Conservation (phyloP, 306 rosid species). For the Vigna angularis region DNA sequence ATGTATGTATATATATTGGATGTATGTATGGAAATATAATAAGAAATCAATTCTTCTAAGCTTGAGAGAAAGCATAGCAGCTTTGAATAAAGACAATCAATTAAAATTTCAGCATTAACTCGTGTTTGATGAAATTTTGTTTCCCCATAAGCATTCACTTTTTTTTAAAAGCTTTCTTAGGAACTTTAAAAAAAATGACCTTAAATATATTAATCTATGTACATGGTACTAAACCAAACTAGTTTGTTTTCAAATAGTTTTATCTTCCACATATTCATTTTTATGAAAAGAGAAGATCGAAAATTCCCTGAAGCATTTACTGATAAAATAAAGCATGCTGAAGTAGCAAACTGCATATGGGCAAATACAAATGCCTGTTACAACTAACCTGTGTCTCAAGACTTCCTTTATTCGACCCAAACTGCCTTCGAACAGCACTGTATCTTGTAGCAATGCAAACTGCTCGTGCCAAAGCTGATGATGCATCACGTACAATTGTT, state of each 20-base stretch:
- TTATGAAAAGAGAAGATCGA: not conserved
- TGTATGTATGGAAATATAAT: too few species aligned
- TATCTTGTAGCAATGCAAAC: constrained; percentile 98
- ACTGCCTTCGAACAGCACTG: constrained; percentile 96
- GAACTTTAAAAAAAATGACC: not conserved
- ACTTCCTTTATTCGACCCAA: constrained; percentile 73
- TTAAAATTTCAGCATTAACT: constrained; percentile 10
- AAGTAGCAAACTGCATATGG: not conserved
- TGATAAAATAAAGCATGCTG: constrained; percentile 38
- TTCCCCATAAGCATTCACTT: not conserved
- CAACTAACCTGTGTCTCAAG: constrained; percentile 81
- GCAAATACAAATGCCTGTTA: constrained; percentile 24
- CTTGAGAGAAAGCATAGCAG: not conserved
- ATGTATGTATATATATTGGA: too few species aligned
- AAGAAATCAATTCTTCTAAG: too few species aligned
- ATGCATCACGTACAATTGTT: constrained; percentile 91
- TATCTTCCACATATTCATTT: constrained; percentile 21
- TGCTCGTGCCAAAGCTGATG: constrained; percentile 85
- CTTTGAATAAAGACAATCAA: constrained; percentile 20
- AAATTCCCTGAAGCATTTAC: not conserved
- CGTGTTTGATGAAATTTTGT: constrained; percentile 6
- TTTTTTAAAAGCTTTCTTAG: not conserved
- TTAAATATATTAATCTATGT: constrained; percentile 12
- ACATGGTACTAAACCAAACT: constrained; percentile 15
- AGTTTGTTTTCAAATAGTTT: constrained; percentile 17